Conservation (phyloP, 129 eudicot genomes). For the Tanacetum coccineum region DNA sequence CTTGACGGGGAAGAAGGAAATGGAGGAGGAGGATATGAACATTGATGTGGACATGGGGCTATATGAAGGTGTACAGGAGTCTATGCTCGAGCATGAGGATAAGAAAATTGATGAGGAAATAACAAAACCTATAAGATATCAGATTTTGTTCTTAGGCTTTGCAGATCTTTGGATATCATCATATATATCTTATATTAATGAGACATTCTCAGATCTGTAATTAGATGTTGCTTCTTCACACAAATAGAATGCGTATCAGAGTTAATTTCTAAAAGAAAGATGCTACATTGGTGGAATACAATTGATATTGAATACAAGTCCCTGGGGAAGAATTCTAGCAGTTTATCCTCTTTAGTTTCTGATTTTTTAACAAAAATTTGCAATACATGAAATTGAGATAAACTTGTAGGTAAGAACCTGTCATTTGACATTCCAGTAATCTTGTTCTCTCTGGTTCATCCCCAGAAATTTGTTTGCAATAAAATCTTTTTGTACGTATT, state of each 20-base stretch:
- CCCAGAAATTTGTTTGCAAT: neutral
- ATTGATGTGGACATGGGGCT: no score
- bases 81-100: no score
- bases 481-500: neutral
- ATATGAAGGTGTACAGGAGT: no score
- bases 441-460: neutral
- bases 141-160: no score
- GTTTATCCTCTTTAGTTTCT: constrained; percentile 27
- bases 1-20: no score
- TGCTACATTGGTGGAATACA: constrained; percentile 47
- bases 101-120: no score
- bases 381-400: constrained; percentile 32
- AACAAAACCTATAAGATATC: no score
- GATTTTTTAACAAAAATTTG: constrained; percentile 36
- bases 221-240: constrained; percentile 43
- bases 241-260: constrained; percentile 38
- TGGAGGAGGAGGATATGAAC: no score
- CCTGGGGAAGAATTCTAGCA: constrained; percentile 17
- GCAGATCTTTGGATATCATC: no score
- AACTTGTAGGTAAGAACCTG: constrained; percentile 40
- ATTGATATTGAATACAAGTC: neutral
- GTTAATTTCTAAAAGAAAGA: constrained; percentile 53
- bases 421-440: constrained; percentile 72
- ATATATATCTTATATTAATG: no score
- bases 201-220: constrained; percentile 35